A percentile compares a stretch with the other conserved stretches of the same genome.
These are phyloP conservation scores for Blastomyces gilchristii DNA, from an alignment of 2,329 filamentous ascomycete genomes.

Conservation along the genomic window DNA sequence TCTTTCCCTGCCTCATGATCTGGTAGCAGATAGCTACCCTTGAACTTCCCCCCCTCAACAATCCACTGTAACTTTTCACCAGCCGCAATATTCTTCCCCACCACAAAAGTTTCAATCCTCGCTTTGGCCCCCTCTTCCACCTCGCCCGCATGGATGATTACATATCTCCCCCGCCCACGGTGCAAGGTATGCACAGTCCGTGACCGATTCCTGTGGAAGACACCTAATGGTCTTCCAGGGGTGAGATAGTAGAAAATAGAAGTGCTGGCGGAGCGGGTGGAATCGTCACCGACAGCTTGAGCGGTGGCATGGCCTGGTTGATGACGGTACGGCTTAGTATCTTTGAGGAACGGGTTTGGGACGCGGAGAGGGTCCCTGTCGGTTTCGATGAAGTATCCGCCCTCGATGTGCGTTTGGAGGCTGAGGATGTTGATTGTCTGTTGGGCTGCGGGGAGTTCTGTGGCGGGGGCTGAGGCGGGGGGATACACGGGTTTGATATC, in stretches of 20 bases:
- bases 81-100: slow-evolving; percentile 46
- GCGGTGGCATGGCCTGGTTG: slow-evolving; percentile 26
- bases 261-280: slow-evolving; percentile 47
- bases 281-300: slow-evolving; percentile 28
- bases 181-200: slow-evolving; percentile 57
- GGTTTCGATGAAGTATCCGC: slow-evolving; percentile 55
- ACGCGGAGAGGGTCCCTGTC: slow-evolving; percentile 45
- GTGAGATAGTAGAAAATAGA: slow-evolving; percentile 58
- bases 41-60: slow-evolving; percentile 58
- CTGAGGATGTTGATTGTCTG: slow-evolving; percentile 37
- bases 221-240: slow-evolving; percentile 44
- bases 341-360: slow-evolving; percentile 43
- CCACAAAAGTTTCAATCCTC: slow-evolving; percentile 53
- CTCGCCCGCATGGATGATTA: slow-evolving; percentile 52
- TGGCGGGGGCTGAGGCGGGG: slow-evolving; percentile 14
- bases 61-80: slow-evolving; percentile 59
- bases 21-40: slow-evolving; percentile 51
- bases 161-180: slow-evolving; percentile 52
- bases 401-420: slow-evolving; percentile 50
- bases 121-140: slow-evolving; percentile 31
- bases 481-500: slow-evolving; percentile 22
- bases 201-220: slow-evolving; percentile 54
- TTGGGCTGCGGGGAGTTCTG: slow-evolving; percentile 27
- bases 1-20: slow-evolving; percentile 31
- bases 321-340: slow-evolving; percentile 23